Evolutionary conservation across 768 basidiomycete species (phyloP), one percentile per base, ranked within the genome.

Genomic region (Serendipita sp.): DNA sequence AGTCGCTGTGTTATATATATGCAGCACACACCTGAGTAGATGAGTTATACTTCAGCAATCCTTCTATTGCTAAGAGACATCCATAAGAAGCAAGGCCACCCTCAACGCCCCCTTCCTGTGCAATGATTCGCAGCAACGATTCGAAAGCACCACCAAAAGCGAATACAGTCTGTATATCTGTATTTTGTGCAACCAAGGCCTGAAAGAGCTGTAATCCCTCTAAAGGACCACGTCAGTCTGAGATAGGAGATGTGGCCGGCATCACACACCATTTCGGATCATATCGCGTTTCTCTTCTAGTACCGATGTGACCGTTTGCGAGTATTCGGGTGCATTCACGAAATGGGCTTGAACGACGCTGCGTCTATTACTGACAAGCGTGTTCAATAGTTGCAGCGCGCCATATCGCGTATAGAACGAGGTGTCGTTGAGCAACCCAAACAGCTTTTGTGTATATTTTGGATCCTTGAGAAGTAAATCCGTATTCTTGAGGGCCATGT

Each of bases 131-230:
- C 76, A 98, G 92, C 35, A 99, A 80, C 72, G 88, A 91, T 77
- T 99, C 96, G 70, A 99, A 98, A 1, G 89, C 90, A 18, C 96
- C 93, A 69, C 93, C 92, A 70, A 99, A 99, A 0, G 94, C 92
- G 51, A 98, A 83, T 35, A 97, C 85, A 75, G 97, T 98, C 71
- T 97, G 95, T 41, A 99, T 89, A 72, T 97, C 91, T 36, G 89
- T 83, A 69, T 89, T 97, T 69, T 93, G 88, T 0, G 84, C 83
- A 44, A 88, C 83, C 13, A 99, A 78, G 3, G 84, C 77, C 67
- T 94, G 89, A 38, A 93, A 79, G 75, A 94, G 83, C 15, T 84
- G 78, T 44, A 96, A 83, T 28, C 85, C 86, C 80, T 97, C 91
- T 90, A 75, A 69, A 68, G 51, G 69, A 67, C 45, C 41, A 45